Conservation (phyloP, 139 green algal genomes). For the Tetraselmis chui region DNA sequence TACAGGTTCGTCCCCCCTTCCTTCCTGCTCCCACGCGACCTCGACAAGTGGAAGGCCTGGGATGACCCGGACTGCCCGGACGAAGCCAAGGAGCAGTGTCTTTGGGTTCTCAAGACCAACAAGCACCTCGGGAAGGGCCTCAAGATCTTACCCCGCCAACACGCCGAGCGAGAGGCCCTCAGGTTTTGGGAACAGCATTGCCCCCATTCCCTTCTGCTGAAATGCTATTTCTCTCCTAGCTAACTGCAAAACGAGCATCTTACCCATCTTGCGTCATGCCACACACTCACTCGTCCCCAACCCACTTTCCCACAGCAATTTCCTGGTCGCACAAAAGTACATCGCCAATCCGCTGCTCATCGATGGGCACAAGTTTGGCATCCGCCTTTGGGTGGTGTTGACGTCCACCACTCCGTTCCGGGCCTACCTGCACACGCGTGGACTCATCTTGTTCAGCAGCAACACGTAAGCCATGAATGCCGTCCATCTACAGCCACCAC, state of each 20-base stretch:
- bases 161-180: neutral
- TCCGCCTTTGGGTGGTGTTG: constrained; percentile 42
- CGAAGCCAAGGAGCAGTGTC: neutral
- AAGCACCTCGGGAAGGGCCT: constrained; percentile 13
- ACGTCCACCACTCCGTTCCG: constrained; percentile 34
- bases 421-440: constrained; percentile 36
- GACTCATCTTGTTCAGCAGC: constrained; percentile 48
- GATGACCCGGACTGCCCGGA: neutral
- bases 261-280: constrained; percentile 8
- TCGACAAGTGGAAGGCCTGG: constrained; percentile 35
- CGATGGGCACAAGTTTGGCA: constrained; percentile 48
- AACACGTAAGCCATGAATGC: constrained; percentile 16
- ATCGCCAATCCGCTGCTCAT: constrained; percentile 35
- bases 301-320: constrained; percentile 26
- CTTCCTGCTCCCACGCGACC: constrained; percentile 48
- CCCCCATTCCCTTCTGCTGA: neutral
- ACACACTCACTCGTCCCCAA: constrained; percentile 9
- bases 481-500: neutral
- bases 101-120: constrained; percentile 65
- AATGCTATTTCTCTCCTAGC: neutral
- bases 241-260: neutral
- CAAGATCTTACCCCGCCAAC: neutral
- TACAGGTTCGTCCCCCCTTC: constrained; percentile 39
- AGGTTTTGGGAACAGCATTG: constrained; percentile 7
- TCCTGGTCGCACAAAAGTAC: constrained; percentile 45